Base-by-base conservation (phyloP, 1,284 basidiomycete genomes). In the Lentinula novae-zelandiae region DNA sequence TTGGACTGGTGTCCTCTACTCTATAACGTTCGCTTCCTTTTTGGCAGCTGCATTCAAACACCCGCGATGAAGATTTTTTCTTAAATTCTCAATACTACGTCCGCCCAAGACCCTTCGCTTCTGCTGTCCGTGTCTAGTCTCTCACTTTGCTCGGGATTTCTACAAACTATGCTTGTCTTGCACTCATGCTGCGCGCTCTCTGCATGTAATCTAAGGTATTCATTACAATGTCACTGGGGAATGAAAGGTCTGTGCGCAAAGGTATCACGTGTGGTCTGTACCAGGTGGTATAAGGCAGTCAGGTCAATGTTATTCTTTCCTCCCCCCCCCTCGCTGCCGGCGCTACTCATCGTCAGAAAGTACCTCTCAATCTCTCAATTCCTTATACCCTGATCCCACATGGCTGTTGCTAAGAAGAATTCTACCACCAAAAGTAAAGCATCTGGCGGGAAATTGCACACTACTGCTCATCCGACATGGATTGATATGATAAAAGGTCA, bases 401-500 rank as follows among this genome's bases (percentile, higher is more conserved):
- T 64, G 63, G 46, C 74, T 59, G 60, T 72, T 38, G 65, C 71
- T 59, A 76, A 73, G 72, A 76, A 77, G 68, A 52, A 72, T 34
- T 50, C 74, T 38, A 55, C 75, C 46, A 55, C 70, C 49, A 78
- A 76, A 64, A 62, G 70, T 46, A 68, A 69, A 67, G 65, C 66
- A 42, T 62, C 73, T 48, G 65, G 72, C 39, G 68, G 69, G 67
- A 78, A 79, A 70, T 69, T 75, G 65, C 68, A 70, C 64, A 65
- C 66, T 49, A 67, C 75, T 56, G 64, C 73, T 48, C 80, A 82
- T 67, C 80, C 80, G 27, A 70, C 76, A 40, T 82, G 79, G 78
- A 71, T 78, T 42, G 81, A 81, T 67, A 82, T 82, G 81, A 82
- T 82, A 70, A 53, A 82, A 79, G 78, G 80, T 82, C 57, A 50